Evolutionary conservation across 805 yeast genomes (phyloP), one percentile per base, ranked within the genome.

Genomic region (Tetrapisispora namnaoensis): DNA sequence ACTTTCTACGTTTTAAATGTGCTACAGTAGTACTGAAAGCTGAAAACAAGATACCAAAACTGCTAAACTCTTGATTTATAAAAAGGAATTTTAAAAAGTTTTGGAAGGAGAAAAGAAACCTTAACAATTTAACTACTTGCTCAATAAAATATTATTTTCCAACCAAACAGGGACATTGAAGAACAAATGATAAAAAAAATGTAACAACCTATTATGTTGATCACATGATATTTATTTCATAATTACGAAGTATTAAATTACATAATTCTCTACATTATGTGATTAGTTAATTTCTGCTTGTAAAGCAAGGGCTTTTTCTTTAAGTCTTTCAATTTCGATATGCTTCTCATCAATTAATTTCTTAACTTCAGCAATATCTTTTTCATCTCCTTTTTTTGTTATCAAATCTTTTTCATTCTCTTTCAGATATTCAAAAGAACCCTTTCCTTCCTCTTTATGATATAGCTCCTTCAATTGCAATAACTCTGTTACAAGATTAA

Each of bases 231-330:
- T 32, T 6, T 7, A 32, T 6, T 32, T 32, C 11, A 3, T 13
- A 4, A 11, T 32, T 32, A 10, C n/a, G 13, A 32, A 6, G 35
- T 32, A 24, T 24, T 24, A 24, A 22, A 22, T 38, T 16, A 27
- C 8, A 40, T 40, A 8, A 24, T 4, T 6, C 8, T 8, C 8
- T 24, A 24, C 8, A 6, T 4, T 24, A 24, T 6, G 8, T 4
- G 6, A 6, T 27, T 40, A 40, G 6, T 40, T 27, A 17, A 67
- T 64, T 47, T 81, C 78, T 65, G 86, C 85, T 53, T 88, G 69
- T 53, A 90, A 76, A 34, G 79, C 72, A 22, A 70, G 73, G 39
- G 93, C 86, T 69, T 90, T 93, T 46, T 76, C 80, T 69, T 86
- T 83, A 57, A 91, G 73, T 17, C 74, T 73, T 42, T 73, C 78